Conservation (phyloP, 768 basidiomycete species). For the Suillus tomentosus region DNA sequence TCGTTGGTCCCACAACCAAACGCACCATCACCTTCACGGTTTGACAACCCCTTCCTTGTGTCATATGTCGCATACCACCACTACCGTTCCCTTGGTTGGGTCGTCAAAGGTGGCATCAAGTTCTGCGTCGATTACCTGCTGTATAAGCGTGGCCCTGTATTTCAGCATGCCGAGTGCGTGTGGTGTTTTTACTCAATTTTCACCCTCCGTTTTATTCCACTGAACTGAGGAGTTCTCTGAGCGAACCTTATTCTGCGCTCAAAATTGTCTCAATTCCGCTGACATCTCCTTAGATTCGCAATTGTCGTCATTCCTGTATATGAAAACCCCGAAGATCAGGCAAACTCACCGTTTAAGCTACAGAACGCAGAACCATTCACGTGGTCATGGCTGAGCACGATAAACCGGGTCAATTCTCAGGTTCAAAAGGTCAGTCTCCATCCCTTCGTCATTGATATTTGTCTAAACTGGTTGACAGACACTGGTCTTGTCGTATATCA, state of each 20-base stretch:
- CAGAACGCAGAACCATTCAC: constrained; percentile 72
- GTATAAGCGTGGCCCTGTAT: constrained; percentile 94
- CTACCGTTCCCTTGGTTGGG: constrained; percentile 95
- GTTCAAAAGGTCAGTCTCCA: not conserved
- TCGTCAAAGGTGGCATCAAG: constrained; percentile 93
- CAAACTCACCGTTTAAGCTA: constrained; percentile 61
- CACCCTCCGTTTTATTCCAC: not conserved
- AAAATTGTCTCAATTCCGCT: constrained; percentile 5
- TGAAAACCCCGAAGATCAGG: constrained; percentile 75
- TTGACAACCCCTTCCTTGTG: constrained; percentile 92
- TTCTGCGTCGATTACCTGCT: constrained; percentile 95
- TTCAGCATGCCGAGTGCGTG: constrained; percentile 91
- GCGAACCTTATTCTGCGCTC: not conserved
- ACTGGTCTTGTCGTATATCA: constrained; percentile 86
- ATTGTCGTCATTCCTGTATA: constrained; percentile 90
- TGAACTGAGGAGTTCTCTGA: constrained; percentile 1
- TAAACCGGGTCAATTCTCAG: constrained; percentile 32
- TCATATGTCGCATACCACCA: constrained; percentile 93
- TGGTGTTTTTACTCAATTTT: not conserved
- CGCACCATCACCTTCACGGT: constrained; percentile 41
- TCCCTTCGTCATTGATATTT: not conserved
- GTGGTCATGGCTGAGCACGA: constrained; percentile 57
- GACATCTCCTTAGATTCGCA: constrained; percentile 65
- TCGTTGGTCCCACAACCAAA: constrained; percentile 33
- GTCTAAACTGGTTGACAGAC: constrained; percentile 53